Base-by-base conservation (phyloP, 2,329 filamentous ascomycete species). In the Capronia coronata region DNA sequence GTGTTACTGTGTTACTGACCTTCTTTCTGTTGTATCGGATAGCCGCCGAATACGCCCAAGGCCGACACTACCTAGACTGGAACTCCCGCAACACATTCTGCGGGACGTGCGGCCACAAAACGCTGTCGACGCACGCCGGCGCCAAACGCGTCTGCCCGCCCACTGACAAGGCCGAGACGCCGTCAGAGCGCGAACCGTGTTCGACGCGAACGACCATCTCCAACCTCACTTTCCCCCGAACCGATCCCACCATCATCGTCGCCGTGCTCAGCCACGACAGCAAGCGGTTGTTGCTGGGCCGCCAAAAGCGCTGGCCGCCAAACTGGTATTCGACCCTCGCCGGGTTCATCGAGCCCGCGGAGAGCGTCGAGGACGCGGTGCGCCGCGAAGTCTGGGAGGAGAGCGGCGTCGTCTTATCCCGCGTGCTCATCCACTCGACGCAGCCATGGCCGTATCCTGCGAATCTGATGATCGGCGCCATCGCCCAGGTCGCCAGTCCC, bases 231-330 rank as follows among this genome's bases (percentile, higher is more conserved):
- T 97, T 96, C 74, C 91, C 91, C 2, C 81, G 90, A 43, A 96
- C 91, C 1, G 90, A 96, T 62, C 89, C 90, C 1, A 94, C 88
- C 22, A 89, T 97, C 66, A 98, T 98, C 69, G 90, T 94, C 71
- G 91, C 90, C 0, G 84, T 96, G 9, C 79, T 97, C 25, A 94
- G 86, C 46, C 75, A 83, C 43, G 87, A 94, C 60, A 85, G 85
- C 43, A 78, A 83, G 58, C 80, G 81, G 54, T 71, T 95, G 32
- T 79, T 98, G 6, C 83, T 98, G 0, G 93, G 93, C 30, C 83
- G 93, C 11, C 82, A 87, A 63, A 86, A 86, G 68, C 79, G 87
- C 46, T 98, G 84, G 77, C 93, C 93, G 1, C 75, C 79, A 1
- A 66, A 86, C 66, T 95, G 86, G 87, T 96, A 91, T 74, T 87